Base-by-base conservation (phyloP, 805 yeast species). In the Pichia membranifaciens region DNA sequence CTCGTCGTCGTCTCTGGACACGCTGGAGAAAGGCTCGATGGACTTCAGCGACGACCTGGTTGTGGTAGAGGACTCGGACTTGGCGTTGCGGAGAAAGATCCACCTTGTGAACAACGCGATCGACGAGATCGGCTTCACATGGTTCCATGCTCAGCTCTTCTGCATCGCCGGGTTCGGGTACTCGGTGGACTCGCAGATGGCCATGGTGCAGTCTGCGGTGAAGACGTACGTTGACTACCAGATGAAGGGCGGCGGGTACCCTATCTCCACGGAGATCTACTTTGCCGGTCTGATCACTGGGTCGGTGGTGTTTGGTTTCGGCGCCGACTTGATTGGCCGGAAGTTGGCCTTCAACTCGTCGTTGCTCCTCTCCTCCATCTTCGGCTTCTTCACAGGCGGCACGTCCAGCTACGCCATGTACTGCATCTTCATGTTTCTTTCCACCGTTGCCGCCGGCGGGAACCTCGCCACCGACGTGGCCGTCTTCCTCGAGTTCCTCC, bases 101-200 rank as follows among this genome's bases (percentile, higher is more conserved):
- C 62, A 60, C 39, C 59, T 77, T 9, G 63, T 78, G 43, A 76
- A 78, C 58, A 61, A 75, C 48, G 80, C 84, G 16, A 66, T 79
- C 48, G 82, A 79, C 56, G 80, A 79, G 54, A 76, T 79, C 45
- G 84, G 84, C 0, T 76, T 79, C 62, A 78, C 84, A 1, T 71
- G 75, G 69, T 75, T 72, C 54, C 82, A 78, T 51, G 63, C 68
- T 47, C 68, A 73, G 56, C 59, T 75, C 10, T 76, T 78, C 57
- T 67, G 69, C 49, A 57, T 78, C 17, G 77, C 77, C 29, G 83
- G 82, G 10, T 71, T 74, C 63, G 83, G 83, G 25, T 78, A 77
- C 51, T 71, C 76, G 5, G 78, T 72, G 10, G 81, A 78, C 54
- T 74, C 81, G 18, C 74, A 75, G 54, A 65, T 79, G 53, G 70